phyloP scores from a whole-genome alignment of 129 eudicot genomes.

The Pittosporum tobira region DNA sequence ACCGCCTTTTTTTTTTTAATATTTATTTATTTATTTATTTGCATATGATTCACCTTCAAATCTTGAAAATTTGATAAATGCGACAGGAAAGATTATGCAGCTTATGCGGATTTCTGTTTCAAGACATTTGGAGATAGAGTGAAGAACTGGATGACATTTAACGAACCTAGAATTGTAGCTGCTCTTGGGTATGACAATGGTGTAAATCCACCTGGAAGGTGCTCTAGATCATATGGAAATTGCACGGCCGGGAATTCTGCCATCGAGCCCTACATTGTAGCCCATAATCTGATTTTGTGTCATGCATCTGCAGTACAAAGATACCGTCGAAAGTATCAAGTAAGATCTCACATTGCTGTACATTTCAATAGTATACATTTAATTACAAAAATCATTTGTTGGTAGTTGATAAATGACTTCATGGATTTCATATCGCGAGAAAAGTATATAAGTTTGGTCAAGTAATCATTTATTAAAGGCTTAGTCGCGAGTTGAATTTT shows the following conservation, averaged over 20 bases:
- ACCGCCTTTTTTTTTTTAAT: too few species aligned
- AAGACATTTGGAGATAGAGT: constrained; percentile 55
- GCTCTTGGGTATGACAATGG: constrained; percentile 46
- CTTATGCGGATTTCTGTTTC: constrained; percentile 49
- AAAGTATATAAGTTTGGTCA: too few species aligned
- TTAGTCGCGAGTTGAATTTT: too few species aligned
- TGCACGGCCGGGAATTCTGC: constrained; percentile 42
- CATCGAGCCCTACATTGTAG: constrained; percentile 50
- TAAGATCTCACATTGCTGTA: constrained; percentile 12
- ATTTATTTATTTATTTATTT: too few species aligned
- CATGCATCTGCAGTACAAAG: constrained; percentile 46
- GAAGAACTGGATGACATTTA: constrained; percentile 46
- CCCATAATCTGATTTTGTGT: constrained; percentile 36
- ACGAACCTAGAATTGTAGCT: constrained; percentile 46
- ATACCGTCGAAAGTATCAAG: constrained; percentile 43
- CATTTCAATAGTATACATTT: too few species aligned
- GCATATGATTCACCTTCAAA: neutral
- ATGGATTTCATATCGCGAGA: neutral
- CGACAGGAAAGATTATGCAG: constrained; percentile 9
- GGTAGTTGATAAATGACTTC: neutral
- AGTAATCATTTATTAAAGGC: too few species aligned
- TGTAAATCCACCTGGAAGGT: constrained; percentile 42
- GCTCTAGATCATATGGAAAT: constrained; percentile 40
- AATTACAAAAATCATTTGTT: neutral
- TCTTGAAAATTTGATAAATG: neutral